Conservation (phyloP, 1,139 yeast genomes). For the Torulaspora pretoriensis region DNA sequence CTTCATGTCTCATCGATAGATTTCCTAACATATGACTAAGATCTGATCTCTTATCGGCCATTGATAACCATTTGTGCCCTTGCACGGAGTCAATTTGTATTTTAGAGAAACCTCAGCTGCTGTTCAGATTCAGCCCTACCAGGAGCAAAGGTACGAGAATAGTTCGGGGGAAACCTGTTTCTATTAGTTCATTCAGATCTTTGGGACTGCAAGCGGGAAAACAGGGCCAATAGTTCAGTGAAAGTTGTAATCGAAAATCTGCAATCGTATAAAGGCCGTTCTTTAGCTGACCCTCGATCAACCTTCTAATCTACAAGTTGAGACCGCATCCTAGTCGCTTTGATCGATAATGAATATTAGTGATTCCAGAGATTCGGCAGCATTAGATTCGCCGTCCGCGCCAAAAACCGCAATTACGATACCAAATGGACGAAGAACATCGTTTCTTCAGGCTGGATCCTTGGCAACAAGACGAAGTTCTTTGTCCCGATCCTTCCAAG, state of each 20-base stretch:
- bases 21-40: neutral
- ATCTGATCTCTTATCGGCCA: constrained; percentile 1
- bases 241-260: neutral
- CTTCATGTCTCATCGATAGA: constrained; percentile 36
- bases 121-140: neutral
- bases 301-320: no score
- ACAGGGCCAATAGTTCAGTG: neutral
- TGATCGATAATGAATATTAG: neutral
- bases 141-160: neutral
- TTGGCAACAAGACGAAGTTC: constrained; percentile 12
- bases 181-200: neutral
- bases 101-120: constrained; percentile 1
- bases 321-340: no score
- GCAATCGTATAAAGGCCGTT: neutral
- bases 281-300: no score
- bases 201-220: neutral
- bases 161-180: neutral
- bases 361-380: neutral
- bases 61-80: constrained; percentile 1
- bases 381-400: constrained; percentile 8
- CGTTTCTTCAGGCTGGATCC: constrained; percentile 12
- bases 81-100: constrained; percentile 4
- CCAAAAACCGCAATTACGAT: constrained; percentile 17
- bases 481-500: constrained; percentile 12
- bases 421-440: constrained; percentile 13